A percentile compares a stretch with the other conserved stretches of the same genome.
Conservation (phyloP, 306 rosid genomes). For the Rosa lucieae region DNA sequence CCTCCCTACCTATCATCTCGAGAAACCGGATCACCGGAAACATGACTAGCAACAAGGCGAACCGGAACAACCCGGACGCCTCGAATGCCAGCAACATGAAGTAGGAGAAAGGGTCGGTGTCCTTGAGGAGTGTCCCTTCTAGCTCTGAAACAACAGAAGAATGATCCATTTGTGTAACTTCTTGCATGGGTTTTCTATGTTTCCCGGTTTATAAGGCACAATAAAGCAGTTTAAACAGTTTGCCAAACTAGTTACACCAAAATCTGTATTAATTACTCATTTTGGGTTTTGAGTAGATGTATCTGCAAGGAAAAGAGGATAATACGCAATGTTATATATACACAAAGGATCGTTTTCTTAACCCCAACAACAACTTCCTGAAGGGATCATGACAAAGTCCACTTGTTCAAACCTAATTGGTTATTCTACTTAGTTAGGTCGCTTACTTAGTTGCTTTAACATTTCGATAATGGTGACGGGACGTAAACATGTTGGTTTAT, state of each 20-base stretch:
- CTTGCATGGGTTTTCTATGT: not conserved
- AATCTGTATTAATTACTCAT: not conserved
- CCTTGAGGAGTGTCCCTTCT: constrained; percentile 80
- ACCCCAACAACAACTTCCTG: constrained; percentile 52
- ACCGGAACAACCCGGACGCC: constrained; percentile 78
- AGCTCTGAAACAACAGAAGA: constrained; percentile 71
- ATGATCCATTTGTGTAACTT: constrained; percentile 31
- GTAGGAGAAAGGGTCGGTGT: constrained; percentile 61
- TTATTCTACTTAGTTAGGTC: constrained; percentile 2
- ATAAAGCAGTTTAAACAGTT: constrained; percentile 27
- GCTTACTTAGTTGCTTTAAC: not conserved
- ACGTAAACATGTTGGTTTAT: not conserved
- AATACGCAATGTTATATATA: constrained; percentile 42
- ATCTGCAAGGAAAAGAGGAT: constrained; percentile 44
- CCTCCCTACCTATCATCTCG: constrained; percentile 36
- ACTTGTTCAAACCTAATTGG: constrained; percentile 23
- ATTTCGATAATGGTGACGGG: not conserved
- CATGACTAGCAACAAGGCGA: constrained; percentile 44
- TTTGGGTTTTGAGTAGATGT: constrained; percentile 46
- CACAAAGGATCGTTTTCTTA: constrained; percentile 52
- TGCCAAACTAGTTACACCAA: constrained; percentile 6
- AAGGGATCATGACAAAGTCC: constrained; percentile 1
- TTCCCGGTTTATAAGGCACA: constrained; percentile 13
- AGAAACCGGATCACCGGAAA: constrained; percentile 66
- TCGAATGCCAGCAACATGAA: constrained; percentile 88